A percentile compares a stretch with the other conserved stretches of the same genome.
These are phyloP conservation scores for Camelina hispida DNA, from an alignment of 345 rosid species.

Conservation along the genomic window DNA sequence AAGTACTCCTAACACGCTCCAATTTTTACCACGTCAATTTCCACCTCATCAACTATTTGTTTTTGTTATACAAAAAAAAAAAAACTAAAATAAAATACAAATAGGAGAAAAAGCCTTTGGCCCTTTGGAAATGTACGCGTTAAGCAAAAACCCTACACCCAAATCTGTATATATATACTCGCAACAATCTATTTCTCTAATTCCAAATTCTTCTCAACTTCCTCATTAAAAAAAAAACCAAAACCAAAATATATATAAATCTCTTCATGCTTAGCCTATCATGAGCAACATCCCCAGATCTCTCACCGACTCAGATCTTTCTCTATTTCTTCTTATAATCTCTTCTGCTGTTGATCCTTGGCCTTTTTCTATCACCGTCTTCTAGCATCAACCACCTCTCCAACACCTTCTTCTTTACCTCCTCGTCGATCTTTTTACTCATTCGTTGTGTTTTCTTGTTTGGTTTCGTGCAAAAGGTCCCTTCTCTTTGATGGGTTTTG, in stretches of 20 bases:
- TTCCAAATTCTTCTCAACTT: constrained; percentile 29
- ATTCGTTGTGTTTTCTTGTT: constrained; percentile 19
- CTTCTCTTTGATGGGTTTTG: constrained; percentile 47
- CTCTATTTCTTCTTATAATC: constrained; percentile 73
- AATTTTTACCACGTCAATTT: constrained; percentile 37
- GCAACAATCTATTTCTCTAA: neutral
- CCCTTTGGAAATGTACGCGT: constrained; percentile 33
- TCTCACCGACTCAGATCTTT: constrained; percentile 71
- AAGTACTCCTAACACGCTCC: neutral
- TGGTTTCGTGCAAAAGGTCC: constrained; percentile 24
- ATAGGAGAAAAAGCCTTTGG: constrained; percentile 13
- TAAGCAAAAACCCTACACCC: constrained; percentile 28
- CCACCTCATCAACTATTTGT: constrained; percentile 11
- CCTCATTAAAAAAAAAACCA: neutral
- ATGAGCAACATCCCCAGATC: constrained; percentile 92
- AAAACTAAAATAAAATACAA: neutral
- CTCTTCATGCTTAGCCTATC: constrained; percentile 45
- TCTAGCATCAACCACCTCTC: constrained; percentile 39
- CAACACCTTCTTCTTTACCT: neutral
- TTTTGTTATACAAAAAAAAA: no score
- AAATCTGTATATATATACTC: constrained; percentile 4
- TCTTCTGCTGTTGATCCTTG: constrained; percentile 82
- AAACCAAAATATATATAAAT: constrained; percentile 13
- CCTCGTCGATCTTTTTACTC: constrained; percentile 3
- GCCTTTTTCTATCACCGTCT: constrained; percentile 67